Evolutionary conservation across 2,329 filamentous ascomycete species (phyloP), one percentile per base, ranked within the genome.

Genomic region (Fusarium brachygibbosum): DNA sequence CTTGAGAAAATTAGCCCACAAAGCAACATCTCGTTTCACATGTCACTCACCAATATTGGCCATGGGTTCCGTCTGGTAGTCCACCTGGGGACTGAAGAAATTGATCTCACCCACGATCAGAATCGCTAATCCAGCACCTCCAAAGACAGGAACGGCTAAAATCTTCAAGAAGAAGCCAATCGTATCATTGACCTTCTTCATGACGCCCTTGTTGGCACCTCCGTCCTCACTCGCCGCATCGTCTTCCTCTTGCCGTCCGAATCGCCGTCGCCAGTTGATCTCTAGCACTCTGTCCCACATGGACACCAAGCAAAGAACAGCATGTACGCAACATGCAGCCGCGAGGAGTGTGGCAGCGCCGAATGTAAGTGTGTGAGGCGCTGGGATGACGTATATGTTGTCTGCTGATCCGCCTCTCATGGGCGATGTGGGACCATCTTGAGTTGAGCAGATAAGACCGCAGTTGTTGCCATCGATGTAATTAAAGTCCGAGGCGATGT

Each of bases 281-380:
- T 90, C 84, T 3, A 90, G 76, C 6, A 91, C 90, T 70, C 88
- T 90, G 66, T 87, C 86, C 85, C 86, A 88, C 77, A 88, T 90
- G 1, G 85, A 88, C 0, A 87, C 80, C 11, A 91, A 77, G 11
- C 87, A 88, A 0, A 91, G 77, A 12, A 91, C 84, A 2, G 88
- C 87, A 1, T 89, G 88, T 4, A 92, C 85, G 60, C 88, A 91
- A 63, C 88, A 90, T 3, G 86, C 90, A 3, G 88, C 88, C 1
- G 87, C 84, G 2, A 91, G 79, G 3, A 91, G 82, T 11, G 86
- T 90, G 0, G 82, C 87, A 0, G 87, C 83, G 46, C 85, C 84
- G 72, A 91, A 90, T 0, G 84, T 86, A 25, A 92, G 78, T 13
- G 75, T 80, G 5, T 79, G 68, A 0, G 89, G 90, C 1, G 82